These are phyloP conservation scores for Pythium diclinum DNA, from an alignment of 352 stramenopile species.

Conservation along the genomic window DNA sequence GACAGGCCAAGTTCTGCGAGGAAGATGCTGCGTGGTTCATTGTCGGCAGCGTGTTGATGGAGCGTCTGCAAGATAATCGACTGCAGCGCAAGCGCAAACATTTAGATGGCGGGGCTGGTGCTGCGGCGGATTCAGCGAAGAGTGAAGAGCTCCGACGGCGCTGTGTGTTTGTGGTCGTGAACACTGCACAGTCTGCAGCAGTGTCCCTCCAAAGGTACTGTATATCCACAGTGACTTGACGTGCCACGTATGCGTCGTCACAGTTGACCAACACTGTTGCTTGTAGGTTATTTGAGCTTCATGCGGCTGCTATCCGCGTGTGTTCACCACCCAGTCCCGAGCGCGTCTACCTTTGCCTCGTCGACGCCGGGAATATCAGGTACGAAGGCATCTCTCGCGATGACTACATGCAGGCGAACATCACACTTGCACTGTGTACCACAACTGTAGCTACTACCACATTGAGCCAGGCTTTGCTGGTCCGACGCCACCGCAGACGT, in stretches of 20 bases:
- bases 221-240: background rate
- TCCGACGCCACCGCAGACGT: background rate
- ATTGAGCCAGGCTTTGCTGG: background rate
- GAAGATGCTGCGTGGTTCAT: background rate
- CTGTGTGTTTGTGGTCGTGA: slow-evolving; percentile 1
- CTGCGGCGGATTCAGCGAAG: background rate
- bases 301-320: background rate
- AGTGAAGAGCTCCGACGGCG: background rate
- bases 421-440: background rate
- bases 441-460: background rate
- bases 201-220: background rate
- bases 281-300: background rate
- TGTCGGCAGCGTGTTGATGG: background rate
- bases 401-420: too few species aligned
- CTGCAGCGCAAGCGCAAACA: background rate
- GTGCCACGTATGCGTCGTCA: too few species aligned
- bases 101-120: background rate
- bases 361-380: background rate
- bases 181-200: background rate
- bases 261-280: too few species aligned
- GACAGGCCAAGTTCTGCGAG: background rate
- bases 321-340: background rate
- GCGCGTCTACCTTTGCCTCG: background rate
- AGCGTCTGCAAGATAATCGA: background rate
- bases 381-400: background rate